Base-by-base conservation (phyloP, 371 early-diverging fungal genomes). In the Sporodiniella umbellata region DNA sequence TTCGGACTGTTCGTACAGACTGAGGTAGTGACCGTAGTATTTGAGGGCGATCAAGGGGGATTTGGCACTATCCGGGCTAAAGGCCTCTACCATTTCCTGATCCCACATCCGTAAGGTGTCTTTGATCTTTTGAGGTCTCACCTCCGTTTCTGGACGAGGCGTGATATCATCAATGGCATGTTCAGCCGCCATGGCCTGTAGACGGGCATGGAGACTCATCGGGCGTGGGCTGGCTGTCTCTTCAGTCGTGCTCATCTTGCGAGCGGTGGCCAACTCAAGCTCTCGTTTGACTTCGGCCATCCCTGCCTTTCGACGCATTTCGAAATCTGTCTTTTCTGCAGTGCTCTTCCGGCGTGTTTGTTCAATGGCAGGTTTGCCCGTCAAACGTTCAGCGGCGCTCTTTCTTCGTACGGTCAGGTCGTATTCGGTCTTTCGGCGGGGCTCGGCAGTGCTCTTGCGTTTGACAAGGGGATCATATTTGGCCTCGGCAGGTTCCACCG, bases 1-100 rank as follows among this genome's bases (percentile, higher is more conserved):
- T 68, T 95, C 96, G 1, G 70, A 67, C 39, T 86, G 86, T 62
- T 95, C 96, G 50, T 82, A 87, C 6, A 77, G 55, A 26, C 87
- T 90, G 17, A 94, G 64, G 45, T 78, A 72, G 28, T 60, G 69
- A 7, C 58, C 64, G 51, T 68, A 68, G 11, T 52, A 61, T 26
- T 62, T 57, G 31, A 62, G 51, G 10, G 65, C 60, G 3, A 62
- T 62, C 0, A 56, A 48, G 8, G 75, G 68, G n/a, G 62, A 61
- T 33, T 68, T 74, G 22, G 70, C 56, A 10, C 50, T 21, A 14
- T 54, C 60, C 3, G 60, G 60, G 22, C 47, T 60, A 35, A 60
- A 51, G 1, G 55, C 60, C 26, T 60, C 60, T 3, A 51, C 60
- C 52, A 60, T 54, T 14, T 62, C 60, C 33, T 55, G 60, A 42